Evolutionary conservation across 768 basidiomycete species (phyloP), one percentile per base, ranked within the genome.

Genomic region (Paxillus ammoniavirescens): DNA sequence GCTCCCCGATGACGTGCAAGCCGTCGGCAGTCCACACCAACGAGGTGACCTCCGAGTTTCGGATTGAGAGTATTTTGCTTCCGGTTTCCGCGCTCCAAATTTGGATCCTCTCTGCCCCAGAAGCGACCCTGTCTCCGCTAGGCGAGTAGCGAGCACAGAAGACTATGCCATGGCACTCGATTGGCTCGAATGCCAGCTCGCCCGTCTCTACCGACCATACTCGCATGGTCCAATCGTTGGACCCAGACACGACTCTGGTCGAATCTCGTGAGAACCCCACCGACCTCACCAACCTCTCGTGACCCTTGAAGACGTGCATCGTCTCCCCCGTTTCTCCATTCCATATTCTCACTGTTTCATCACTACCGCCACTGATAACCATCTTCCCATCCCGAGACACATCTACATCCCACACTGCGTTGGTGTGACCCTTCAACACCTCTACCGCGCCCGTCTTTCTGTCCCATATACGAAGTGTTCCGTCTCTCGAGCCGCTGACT

Each of bases 231-330:
- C 38, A 13, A 42, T 78, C 76, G 17, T 73, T 60, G 30, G 68
- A 70, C 1, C 74, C 74, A 17, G 74, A 74, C 35, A 73, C 74
- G 28, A 78, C 62, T 47, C 72, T 64, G 44, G 68, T 67, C 6
- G 73, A 74, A 58, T 77, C 74, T 21, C 75, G 75, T 12, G 73
- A 74, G 48, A 78, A 69, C 57, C 65, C 57, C 47, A 77, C 72
- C 35, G 65, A 67, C 10, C 28, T 51, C 18, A 60, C 49, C 21
- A 1, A 21, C 1, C 3, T 21, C 21, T 21, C 1, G 38, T 60
- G 59, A 21, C 55, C 54, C 23, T 47, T 18, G 28, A 45, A 35
- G 3, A 42, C 5, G 17, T 18, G 41, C 17, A 42, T 6, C 14
- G 53, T 26, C 43, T n/a, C 30, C n/a, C 18, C 53, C 21, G 42